phyloP scores from a whole-genome alignment of 208 protist species.

The Balamuthia mandrillaris region DNA sequence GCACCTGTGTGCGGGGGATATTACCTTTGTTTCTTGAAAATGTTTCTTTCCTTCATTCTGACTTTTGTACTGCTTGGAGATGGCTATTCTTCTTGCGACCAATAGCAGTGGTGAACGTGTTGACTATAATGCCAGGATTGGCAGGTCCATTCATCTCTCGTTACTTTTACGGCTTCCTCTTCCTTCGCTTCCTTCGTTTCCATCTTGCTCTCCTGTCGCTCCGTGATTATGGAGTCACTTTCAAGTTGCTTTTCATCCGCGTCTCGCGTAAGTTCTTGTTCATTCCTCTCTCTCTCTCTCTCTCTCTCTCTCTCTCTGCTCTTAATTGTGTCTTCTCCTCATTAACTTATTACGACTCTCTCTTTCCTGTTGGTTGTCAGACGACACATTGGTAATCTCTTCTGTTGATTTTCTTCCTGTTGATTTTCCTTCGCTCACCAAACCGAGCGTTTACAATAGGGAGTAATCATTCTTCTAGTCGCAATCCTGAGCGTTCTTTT shows the following conservation, averaged over 20 bases:
- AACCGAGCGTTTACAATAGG: background rate
- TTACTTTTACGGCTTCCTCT: slow-evolving; percentile 9
- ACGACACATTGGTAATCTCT: background rate
- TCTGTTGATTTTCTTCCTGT: background rate
- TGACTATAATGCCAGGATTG: no score
- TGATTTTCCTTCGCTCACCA: background rate
- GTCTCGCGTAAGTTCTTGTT: background rate
- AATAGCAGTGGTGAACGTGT: no score
- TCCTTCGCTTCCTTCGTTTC: slow-evolving; percentile 4
- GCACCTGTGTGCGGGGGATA: no score
- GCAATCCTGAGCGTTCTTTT: background rate
- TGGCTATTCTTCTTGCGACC: no score
- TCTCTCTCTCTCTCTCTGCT: background rate
- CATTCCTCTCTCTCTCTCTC: background rate
- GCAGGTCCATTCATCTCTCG: no score
- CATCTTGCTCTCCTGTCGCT: background rate
- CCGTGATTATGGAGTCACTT: background rate
- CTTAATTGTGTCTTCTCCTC: no score
- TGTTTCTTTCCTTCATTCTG: no score
- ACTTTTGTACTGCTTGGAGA: no score
- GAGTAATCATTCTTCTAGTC: background rate
- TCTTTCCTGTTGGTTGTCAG: background rate
- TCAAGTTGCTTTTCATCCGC: background rate
- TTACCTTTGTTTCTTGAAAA: no score
- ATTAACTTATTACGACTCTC: no score